A percentile compares a stretch with the other conserved stretches of the same genome.
Conservation (phyloP, 192 early-diverging fungal species). For the Piromyces sp. region DNA sequence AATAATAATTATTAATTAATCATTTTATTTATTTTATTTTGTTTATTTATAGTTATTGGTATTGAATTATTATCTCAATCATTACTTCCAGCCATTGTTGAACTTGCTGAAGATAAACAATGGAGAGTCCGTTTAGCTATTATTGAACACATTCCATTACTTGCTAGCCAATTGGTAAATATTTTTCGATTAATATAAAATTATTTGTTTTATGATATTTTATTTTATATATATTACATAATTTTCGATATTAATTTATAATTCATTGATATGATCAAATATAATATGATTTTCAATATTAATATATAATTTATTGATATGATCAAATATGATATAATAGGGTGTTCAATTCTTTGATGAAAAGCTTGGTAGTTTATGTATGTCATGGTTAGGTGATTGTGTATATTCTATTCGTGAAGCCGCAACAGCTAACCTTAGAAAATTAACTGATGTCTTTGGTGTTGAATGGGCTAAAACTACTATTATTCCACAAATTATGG, state of each 20-base stretch:
- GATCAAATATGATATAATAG: too few relatives aligned
- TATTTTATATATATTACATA: too few relatives aligned
- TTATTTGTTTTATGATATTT: too few relatives aligned
- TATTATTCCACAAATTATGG: conserved; percentile 87
- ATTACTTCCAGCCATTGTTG: conserved; percentile 91
- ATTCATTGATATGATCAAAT: too few relatives aligned
- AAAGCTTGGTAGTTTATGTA: conserved; percentile 80
- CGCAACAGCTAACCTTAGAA: conserved; percentile 81
- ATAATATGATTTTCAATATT: too few relatives aligned
- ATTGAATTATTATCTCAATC: conserved; percentile 94
- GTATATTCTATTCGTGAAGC: conserved; percentile 97
- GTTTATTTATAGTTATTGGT: conserved; percentile 51
- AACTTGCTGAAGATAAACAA: conserved; percentile 98
- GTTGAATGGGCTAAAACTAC: conserved; percentile 88
- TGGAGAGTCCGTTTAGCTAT: conserved; percentile 98
- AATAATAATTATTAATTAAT: too few relatives aligned
- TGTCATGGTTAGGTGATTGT: conserved; percentile 95
- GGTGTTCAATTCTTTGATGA: conserved; percentile 95
- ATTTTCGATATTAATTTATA: too few relatives aligned
- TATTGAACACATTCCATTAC: conserved; percentile 95
- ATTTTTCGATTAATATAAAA: too few relatives aligned
- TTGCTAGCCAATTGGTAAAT: conserved; percentile 69
- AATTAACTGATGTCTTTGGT: conserved; percentile 95
- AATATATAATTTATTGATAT: too few relatives aligned
- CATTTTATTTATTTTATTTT: not conserved